Percentiles rank a stretch among this genome's conserved stretches.
These are phyloP conservation scores for Rhizoctonia solani DNA, from an alignment of 1,284 basidiomycete genomes.

Conservation along the genomic window DNA sequence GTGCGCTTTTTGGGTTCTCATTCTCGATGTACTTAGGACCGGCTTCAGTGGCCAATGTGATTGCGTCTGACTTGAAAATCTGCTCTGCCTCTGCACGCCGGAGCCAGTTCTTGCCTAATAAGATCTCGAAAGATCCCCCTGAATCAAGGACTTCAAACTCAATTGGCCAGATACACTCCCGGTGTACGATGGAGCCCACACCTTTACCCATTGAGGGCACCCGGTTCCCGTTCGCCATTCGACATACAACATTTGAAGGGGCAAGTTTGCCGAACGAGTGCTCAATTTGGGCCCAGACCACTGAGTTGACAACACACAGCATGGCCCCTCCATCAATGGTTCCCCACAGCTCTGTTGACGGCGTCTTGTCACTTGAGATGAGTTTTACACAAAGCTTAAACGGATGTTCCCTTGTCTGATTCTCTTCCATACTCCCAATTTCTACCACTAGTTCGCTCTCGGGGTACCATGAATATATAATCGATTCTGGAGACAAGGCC, in stretches of 20 bases:
- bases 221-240: constrained; percentile 11
- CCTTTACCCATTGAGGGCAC: neutral
- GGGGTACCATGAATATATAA: neutral
- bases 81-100: neutral
- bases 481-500: neutral
- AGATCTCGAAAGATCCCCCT: neutral
- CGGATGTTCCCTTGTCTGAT: neutral
- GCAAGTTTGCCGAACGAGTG: neutral
- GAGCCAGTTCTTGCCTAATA: constrained; percentile 10
- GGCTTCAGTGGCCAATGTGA: neutral
- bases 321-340: constrained; percentile 17
- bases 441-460: neutral
- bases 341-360: neutral
- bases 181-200: neutral
- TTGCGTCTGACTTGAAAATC: neutral
- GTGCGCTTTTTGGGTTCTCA: neutral
- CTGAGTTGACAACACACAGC: constrained; percentile 2
- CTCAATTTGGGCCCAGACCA: constrained; percentile 6
- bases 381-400: neutral
- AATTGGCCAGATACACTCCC: neutral
- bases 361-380: neutral
- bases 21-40: neutral
- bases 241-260: neutral
- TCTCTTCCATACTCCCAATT: neutral
- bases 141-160: constrained; percentile 11